Conservation (phyloP, 139 green algal genomes). For the Chlorella sorokiniana region DNA sequence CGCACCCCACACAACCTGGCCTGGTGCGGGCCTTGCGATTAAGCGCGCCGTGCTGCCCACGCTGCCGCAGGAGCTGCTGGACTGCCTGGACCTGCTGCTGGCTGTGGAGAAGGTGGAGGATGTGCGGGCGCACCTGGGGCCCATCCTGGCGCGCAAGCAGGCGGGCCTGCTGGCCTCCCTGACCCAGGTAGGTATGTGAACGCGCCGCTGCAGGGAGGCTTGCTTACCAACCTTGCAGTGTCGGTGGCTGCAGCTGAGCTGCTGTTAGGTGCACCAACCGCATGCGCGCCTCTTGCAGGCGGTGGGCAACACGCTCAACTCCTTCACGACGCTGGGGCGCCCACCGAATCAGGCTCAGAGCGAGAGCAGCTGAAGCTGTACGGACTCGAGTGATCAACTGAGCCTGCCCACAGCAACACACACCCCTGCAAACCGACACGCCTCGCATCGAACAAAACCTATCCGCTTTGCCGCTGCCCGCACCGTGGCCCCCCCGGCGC, state of each 20-base stretch:
- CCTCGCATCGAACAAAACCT: too few species aligned
- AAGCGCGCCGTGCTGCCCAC: too few species aligned
- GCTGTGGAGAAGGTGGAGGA: constrained; percentile 69
- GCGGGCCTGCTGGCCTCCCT: constrained; percentile 23
- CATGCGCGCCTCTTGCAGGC: neutral
- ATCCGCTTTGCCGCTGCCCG: too few species aligned
- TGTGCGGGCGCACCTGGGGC: constrained; percentile 62
- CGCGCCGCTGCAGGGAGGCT: neutral
- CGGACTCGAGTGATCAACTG: too few species aligned
- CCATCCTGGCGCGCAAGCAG: constrained; percentile 35
- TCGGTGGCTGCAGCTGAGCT: neutral
- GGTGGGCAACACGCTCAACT: neutral
- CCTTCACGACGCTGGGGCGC: neutral
- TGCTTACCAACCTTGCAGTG: neutral
- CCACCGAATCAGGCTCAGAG: neutral
- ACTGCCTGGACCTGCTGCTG: constrained; percentile 82
- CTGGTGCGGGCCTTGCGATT: too few species aligned
- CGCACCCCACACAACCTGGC: too few species aligned
- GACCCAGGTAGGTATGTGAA: constrained; percentile 13
- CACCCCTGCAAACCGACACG: too few species aligned
- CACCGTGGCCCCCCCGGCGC: too few species aligned
- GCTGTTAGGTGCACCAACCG: too few species aligned
- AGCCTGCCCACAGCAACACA: too few species aligned
- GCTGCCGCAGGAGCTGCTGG: constrained; percentile 74
- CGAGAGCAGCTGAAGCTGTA: neutral